Conservation (phyloP, 78 protist species). For the Reticulomyxa filosa region DNA sequence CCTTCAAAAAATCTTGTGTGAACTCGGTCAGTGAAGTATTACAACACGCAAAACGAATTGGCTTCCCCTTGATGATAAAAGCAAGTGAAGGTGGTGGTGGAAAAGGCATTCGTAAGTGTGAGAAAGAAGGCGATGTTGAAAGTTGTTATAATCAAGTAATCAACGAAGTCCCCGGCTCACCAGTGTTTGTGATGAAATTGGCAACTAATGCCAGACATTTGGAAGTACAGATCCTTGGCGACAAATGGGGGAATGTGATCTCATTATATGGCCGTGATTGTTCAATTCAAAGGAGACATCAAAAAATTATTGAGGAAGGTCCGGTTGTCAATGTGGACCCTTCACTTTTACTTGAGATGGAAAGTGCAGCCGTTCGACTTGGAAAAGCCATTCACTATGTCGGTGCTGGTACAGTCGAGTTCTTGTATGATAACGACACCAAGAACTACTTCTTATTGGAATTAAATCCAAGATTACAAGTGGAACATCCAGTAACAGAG, state of each 20-base stretch:
- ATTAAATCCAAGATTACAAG: conserved; percentile 54
- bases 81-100: conserved; percentile 66
- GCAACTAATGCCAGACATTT: conserved; percentile 18
- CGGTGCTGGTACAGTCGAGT: conserved; percentile 90
- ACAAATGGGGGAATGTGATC: conserved; percentile 33
- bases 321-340: conserved; percentile 31
- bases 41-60: too few relatives aligned
- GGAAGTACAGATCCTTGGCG: conserved; percentile 23
- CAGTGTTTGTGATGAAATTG: conserved; percentile 58
- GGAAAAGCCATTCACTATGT: conserved; percentile 69
- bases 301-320: conserved; percentile 75
- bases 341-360: conserved; percentile 31
- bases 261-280: conserved; percentile 65
- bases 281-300: conserved; percentile 66
- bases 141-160: not conserved
- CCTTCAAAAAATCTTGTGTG: too few relatives aligned
- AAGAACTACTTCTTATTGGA: conserved; percentile 47
- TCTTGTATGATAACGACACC: conserved; percentile 25
- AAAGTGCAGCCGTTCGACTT: conserved; percentile 60
- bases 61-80: conserved; percentile 7
- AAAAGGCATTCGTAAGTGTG: conserved; percentile 63
- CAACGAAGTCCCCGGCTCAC: conserved; percentile 57
- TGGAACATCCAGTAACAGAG: conserved; percentile 74
- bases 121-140: conserved; percentile 21
- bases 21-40: too few relatives aligned